A percentile compares a stretch with the other conserved stretches of the same genome.
Evolutionary conservation across 225 moss, liverwort and hornwort species (phyloP).

Genomic region (Ulota crispa): DNA sequence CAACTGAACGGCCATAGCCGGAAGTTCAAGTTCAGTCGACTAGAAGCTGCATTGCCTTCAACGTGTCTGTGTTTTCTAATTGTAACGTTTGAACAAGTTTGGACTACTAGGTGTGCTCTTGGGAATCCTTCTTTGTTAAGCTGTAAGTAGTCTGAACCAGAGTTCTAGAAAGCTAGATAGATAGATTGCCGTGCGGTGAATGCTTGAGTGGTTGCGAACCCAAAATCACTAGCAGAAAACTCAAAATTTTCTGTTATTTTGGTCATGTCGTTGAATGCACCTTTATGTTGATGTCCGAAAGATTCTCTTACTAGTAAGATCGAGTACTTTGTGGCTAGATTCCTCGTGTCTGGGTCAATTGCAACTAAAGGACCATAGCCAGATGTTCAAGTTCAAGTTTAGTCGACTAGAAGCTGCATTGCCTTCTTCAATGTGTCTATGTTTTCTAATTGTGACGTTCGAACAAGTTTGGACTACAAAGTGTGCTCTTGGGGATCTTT

Average conservation of each 20-base stretch:
- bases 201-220: not conserved
- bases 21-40: not conserved
- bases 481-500: not conserved
- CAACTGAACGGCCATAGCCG: not conserved
- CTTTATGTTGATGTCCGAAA: not conserved
- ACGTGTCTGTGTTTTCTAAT: not conserved
- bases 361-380: not conserved
- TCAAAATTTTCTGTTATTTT: too few relatives aligned
- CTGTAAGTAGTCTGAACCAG: not conserved
- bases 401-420: not conserved
- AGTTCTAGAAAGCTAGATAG: not conserved
- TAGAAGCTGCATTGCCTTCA: not conserved
- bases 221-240: not conserved
- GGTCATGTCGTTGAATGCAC: too few relatives aligned
- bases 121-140: not conserved
- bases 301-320: not conserved
- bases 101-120: not conserved
- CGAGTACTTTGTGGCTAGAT: not conserved
- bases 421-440: not conserved
- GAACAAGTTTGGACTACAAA: not conserved
- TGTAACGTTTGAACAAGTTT: not conserved
- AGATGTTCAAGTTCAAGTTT: not conserved
- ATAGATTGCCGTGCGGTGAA: too few relatives aligned
- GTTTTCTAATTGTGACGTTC: not conserved
- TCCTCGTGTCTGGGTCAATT: not conserved